These are phyloP conservation scores for Claviceps maximensis DNA, from an alignment of 2,329 filamentous ascomycete genomes.

Conservation along the genomic window DNA sequence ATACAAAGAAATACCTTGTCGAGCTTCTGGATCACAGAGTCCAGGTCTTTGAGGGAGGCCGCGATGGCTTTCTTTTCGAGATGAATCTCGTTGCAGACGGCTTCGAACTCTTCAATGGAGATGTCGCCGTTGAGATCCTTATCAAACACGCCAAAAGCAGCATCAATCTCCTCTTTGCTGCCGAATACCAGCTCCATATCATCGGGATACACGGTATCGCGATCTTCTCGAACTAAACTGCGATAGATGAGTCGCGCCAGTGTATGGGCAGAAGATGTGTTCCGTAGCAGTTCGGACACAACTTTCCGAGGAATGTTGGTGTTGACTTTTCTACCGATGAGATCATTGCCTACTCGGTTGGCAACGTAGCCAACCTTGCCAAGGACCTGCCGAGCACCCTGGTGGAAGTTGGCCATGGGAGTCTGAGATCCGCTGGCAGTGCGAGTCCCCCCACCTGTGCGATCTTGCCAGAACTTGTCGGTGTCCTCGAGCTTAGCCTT, in stretches of 20 bases:
- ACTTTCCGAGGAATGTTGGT: constrained; percentile 76
- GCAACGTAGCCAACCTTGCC: constrained; percentile 76
- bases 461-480: constrained; percentile 35
- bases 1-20: constrained; percentile 83
- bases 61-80: constrained; percentile 92
- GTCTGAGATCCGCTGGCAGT: constrained; percentile 53
- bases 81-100: constrained; percentile 87
- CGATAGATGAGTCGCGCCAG: constrained; percentile 80
- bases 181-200: constrained; percentile 71
- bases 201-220: constrained; percentile 63
- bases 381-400: constrained; percentile 61
- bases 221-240: constrained; percentile 63
- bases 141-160: constrained; percentile 85
- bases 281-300: constrained; percentile 62
- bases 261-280: constrained; percentile 62
- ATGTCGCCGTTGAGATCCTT: constrained; percentile 96
- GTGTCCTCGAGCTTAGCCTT: constrained; percentile 55
- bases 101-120: constrained; percentile 86
- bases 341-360: constrained; percentile 77
- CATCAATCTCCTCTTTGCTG: constrained; percentile 73
- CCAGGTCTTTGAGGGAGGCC: constrained; percentile 84
- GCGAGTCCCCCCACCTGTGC: constrained; percentile 13
- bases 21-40: constrained; percentile 83
- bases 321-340: constrained; percentile 62
- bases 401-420: constrained; percentile 59